A percentile compares a stretch with the other conserved stretches of the same genome.
Evolutionary conservation across 257 asterid genomes (phyloP).

Genomic region (Penstemon barbatus): DNA sequence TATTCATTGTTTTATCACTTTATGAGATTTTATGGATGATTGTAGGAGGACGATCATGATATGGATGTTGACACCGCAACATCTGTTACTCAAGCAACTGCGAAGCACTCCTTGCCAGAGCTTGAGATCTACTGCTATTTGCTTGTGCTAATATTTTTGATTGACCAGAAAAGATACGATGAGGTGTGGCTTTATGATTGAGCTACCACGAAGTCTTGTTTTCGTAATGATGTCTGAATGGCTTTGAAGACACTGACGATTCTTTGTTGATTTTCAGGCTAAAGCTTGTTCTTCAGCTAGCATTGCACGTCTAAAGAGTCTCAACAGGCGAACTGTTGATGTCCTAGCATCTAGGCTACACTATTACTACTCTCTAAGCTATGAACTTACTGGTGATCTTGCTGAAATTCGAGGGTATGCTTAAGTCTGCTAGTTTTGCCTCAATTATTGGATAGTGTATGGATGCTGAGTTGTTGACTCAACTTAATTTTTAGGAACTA

Average conservation of each 20-base stretch:
- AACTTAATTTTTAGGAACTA: background rate
- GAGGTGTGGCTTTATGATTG: conserved; percentile 47
- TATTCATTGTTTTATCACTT: conserved; percentile 13
- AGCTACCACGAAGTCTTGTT: background rate
- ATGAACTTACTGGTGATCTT: conserved; percentile 74
- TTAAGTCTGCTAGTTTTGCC: conserved; percentile 17
- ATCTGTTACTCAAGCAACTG: conserved; percentile 49
- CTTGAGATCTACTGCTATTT: conserved; percentile 69
- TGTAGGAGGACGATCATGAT: conserved; percentile 61
- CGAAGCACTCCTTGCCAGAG: conserved; percentile 64
- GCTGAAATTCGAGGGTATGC: conserved; percentile 78
- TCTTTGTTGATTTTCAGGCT: conserved; percentile 48
- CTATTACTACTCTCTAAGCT: conserved; percentile 73
- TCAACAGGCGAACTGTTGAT: conserved; percentile 70
- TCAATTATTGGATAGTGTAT: conserved; percentile 3
- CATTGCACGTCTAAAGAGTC: conserved; percentile 58
- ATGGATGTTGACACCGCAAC: conserved; percentile 59
- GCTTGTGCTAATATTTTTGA: conserved; percentile 61
- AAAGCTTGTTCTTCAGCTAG: conserved; percentile 77
- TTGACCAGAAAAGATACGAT: conserved; percentile 61
- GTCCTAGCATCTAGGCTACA: conserved; percentile 75
- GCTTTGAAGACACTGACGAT: conserved; percentile 10
- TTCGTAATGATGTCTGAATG: conserved; percentile 13
- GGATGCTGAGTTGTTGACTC: conserved; percentile 7
- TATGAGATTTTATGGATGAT: conserved; percentile 21